A percentile compares a stretch with the other conserved stretches of the same genome.
Conservation (phyloP, 1,284 basidiomycete species). For the Salmacisia buchloeana region DNA sequence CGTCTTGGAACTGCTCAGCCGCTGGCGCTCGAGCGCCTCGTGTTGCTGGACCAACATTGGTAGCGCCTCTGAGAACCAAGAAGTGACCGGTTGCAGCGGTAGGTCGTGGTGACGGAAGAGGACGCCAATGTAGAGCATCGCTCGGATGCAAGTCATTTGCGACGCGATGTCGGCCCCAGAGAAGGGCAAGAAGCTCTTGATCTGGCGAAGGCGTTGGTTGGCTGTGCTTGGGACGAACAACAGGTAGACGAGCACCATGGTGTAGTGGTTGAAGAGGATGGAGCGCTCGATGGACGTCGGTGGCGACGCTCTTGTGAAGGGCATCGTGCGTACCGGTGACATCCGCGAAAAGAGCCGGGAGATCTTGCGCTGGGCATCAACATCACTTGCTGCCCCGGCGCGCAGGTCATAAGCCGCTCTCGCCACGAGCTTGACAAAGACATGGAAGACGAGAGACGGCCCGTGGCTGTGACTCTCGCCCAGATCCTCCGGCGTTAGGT, state of each 20-base stretch:
- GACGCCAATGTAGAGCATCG: conserved; percentile 68
- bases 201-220: conserved; percentile 60
- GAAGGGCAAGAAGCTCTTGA: conserved; percentile 66
- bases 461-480: conserved; percentile 46
- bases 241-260: conserved; percentile 69
- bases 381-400: conserved; percentile 14
- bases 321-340: conserved; percentile 67
- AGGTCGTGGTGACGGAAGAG: conserved; percentile 63
- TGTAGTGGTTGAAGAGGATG: conserved; percentile 79
- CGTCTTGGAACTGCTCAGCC: conserved; percentile 16
- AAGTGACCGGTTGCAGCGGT: conserved; percentile 59
- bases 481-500: conserved; percentile 8
- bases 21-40: conserved; percentile 33
- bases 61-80: conserved; percentile 67
- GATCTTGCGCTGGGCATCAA: conserved; percentile 53
- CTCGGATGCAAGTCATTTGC: conserved; percentile 68
- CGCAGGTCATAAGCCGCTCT: conserved; percentile 55
- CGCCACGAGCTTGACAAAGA: conserved; percentile 73
- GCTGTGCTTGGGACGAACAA: conserved; percentile 64
- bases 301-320: conserved; percentile 28
- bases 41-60: conserved; percentile 62
- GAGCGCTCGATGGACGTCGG: conserved; percentile 64
- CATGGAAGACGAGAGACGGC: conserved; percentile 59
- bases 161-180: conserved; percentile 64
- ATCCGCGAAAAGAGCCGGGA: conserved; percentile 73